Conservation (phyloP, 768 basidiomycete genomes). For the Russula brevipes region DNA sequence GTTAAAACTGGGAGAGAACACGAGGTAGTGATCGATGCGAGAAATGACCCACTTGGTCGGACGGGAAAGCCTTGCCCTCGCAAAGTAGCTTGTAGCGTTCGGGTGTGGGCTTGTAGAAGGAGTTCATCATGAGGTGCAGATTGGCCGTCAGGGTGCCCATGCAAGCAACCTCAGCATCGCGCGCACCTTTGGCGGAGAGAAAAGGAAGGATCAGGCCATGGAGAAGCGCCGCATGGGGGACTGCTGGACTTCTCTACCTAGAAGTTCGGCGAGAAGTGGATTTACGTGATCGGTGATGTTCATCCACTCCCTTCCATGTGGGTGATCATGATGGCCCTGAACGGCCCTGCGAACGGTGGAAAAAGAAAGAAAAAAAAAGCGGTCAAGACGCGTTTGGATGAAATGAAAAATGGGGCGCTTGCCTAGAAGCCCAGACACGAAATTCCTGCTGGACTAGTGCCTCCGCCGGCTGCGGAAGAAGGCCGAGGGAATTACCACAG, state of each 20-base stretch:
- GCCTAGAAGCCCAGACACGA: constrained; percentile 74
- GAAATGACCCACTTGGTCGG: constrained; percentile 70
- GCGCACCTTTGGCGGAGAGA: constrained; percentile 56
- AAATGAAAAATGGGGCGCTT: constrained; percentile 28
- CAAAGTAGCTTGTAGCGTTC: constrained; percentile 90
- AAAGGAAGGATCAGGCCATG: constrained; percentile 18
- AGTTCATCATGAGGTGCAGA: constrained; percentile 90
- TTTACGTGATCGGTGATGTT: constrained; percentile 66
- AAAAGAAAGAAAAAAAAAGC: not conserved
- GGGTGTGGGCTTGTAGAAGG: constrained; percentile 87
- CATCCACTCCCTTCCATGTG: constrained; percentile 80
- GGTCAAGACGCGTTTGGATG: constrained; percentile 21
- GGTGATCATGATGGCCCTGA: constrained; percentile 85
- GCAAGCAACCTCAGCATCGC: constrained; percentile 86
- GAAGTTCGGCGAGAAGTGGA: constrained; percentile 69
- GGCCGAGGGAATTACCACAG: constrained; percentile 93
- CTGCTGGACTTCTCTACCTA: constrained; percentile 50
- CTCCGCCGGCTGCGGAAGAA: constrained; percentile 68
- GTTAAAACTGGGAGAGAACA: not conserved
- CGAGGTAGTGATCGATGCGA: not conserved
- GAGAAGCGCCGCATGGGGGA: not conserved
- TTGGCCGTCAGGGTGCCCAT: constrained; percentile 95
- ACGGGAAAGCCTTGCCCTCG: constrained; percentile 92
- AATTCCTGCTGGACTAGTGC: constrained; percentile 77
- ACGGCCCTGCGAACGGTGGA: constrained; percentile 54